Base-by-base conservation (phyloP, 2,329 filamentous ascomycete genomes). In the Claviceps capensis region DNA sequence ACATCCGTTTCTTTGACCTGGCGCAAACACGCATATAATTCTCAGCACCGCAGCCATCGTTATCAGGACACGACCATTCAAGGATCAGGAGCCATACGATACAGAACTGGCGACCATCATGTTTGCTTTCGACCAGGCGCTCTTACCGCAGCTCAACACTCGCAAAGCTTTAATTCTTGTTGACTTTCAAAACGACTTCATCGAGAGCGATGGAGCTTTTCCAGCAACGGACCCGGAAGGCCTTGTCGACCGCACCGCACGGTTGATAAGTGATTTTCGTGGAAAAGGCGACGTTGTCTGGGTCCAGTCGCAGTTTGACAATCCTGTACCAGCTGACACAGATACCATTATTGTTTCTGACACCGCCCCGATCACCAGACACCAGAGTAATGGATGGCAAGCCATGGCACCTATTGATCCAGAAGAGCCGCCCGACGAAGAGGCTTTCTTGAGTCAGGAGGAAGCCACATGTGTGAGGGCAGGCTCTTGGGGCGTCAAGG, bases 121-220 rank as follows among this genome's bases (percentile, higher is more conserved):
- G 69, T 79, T 83, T 61, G 64, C 75, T 55, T 79, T 83, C 63
- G 76, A 81, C 59, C 67, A 72, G 41, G 65, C 74, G 46, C 69
- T 72, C 38, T 69, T 83, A 19, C 81, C 81, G 11, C 69, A 76
- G 48, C 67, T 84, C 50, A 71, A 68, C 34, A 79, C 79, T 8
- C 75, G 81, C 49, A 79, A 78, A 68, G 91, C 88, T 1, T 74
- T 98, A 44, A 72, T 97, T 19, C 71, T 94, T 17, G 76, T 96
- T 57, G 91, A 95, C 61, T 79, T 95, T 38, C 93, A 97, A 63
- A 88, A 94, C 60, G 91, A 96, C 65, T 95, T 97, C 61, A 70
- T 94, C 53, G 75, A 80, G 6, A 69, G 78, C 1, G 75, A 80
- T 49, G 85, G 86, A 51, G 78, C 81, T 26, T 68, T 96, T 19